Evolutionary conservation across 305 asterid species (phyloP).

Genomic region (Petunia hybrid): DNA sequence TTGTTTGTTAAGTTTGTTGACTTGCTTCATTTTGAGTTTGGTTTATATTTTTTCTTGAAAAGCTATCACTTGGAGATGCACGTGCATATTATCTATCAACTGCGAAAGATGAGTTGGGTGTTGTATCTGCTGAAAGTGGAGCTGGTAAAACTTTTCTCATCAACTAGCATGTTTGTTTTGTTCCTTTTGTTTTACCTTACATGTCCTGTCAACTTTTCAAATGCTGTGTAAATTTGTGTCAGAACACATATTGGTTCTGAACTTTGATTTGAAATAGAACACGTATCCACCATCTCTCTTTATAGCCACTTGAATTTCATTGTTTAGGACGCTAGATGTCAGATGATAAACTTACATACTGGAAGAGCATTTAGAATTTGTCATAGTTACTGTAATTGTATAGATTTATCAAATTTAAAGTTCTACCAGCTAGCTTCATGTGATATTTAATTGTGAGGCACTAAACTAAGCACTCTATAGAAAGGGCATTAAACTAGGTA

Average conservation of each 20-base stretch:
- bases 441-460: conserved; percentile 11
- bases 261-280: not conserved
- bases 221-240: conserved; percentile 24
- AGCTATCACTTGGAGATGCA: conserved; percentile 98
- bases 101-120: conserved; percentile 92
- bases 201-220: not conserved
- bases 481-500: not conserved
- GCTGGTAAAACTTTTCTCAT: conserved; percentile 58
- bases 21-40: conserved; percentile 28
- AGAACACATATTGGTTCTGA: not conserved
- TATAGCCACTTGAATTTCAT: conserved; percentile 3
- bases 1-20: conserved; percentile 11
- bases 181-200: not conserved
- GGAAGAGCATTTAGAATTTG: not conserved
- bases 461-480: not conserved
- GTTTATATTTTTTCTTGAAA: conserved; percentile 45
- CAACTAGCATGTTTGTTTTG: conserved; percentile 2
- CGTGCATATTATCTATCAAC: conserved; percentile 93
- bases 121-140: conserved; percentile 85
- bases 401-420: not conserved
- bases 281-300: not conserved
- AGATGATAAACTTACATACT: not conserved
- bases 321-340: not conserved
- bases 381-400: not conserved
- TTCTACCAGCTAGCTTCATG: not conserved